Conservation (phyloP, 495 filamentous ascomycete genomes). For the Jackrogersella multiformis region DNA sequence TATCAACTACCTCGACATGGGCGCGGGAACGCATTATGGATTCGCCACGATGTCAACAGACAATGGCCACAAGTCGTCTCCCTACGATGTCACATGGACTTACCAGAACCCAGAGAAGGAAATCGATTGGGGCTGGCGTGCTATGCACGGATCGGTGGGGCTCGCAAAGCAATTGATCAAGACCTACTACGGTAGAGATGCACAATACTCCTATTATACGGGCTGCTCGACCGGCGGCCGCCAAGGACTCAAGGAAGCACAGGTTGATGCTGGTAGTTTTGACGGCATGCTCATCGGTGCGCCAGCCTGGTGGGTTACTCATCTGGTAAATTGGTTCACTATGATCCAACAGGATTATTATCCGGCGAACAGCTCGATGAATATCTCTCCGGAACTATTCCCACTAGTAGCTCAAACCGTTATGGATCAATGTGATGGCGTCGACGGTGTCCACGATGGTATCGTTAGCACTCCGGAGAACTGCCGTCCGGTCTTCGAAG, state of each 20-base stretch:
- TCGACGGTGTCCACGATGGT: slow-evolving; percentile 69
- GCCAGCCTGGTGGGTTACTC: slow-evolving; percentile 56
- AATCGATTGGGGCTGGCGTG: slow-evolving; percentile 60
- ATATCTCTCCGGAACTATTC: slow-evolving; percentile 60
- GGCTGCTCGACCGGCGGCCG: slow-evolving; percentile 67
- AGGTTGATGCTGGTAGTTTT: slow-evolving; percentile 60
- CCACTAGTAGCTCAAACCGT: slow-evolving; percentile 62
- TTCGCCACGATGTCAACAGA: slow-evolving; percentile 66
- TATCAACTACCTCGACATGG: slow-evolving; percentile 38
- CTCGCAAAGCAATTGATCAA: slow-evolving; percentile 47
- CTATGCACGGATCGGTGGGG: slow-evolving; percentile 60
- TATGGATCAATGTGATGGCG: slow-evolving; percentile 67
- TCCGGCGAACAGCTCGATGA: slow-evolving; percentile 53
- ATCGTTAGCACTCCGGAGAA: slow-evolving; percentile 67
- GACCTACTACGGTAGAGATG: slow-evolving; percentile 50
- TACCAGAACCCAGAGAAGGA: slow-evolving; percentile 50
- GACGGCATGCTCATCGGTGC: slow-evolving; percentile 72
- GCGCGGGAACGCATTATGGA: slow-evolving; percentile 48
- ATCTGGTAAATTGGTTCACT: slow-evolving; percentile 52
- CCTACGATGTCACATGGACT: slow-evolving; percentile 56
- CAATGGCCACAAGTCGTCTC: slow-evolving; percentile 59
- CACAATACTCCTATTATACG: slow-evolving; percentile 60
- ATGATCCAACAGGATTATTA: slow-evolving; percentile 47
- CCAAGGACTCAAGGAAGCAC: slow-evolving; percentile 61
- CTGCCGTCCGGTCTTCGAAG: slow-evolving; percentile 63